Base-by-base conservation (phyloP, 2,329 filamentous ascomycete genomes). In the Cyanodermella asteris region DNA sequence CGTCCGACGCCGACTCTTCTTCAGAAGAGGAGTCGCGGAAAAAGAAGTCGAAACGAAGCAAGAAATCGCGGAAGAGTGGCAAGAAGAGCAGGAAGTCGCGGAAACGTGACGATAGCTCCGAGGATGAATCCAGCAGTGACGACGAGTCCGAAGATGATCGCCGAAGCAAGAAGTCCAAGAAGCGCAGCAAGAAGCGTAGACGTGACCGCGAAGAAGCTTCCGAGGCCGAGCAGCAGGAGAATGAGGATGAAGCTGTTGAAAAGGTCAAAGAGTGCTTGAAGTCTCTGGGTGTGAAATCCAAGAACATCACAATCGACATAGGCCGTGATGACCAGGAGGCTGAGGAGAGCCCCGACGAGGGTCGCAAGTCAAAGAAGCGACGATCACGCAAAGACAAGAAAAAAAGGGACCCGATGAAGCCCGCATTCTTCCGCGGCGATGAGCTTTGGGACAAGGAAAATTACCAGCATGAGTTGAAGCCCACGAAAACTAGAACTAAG, bases 381-480 rank as follows among this genome's bases (percentile, higher is more conserved):
- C 8, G 12, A 20, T 11, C 12, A 12, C 6, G 18, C 28, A 14
- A 3, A 13, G 11, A 50, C 36, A 54, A 51, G 34, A 53, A 51
- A 26, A 50, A 50, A 15, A 46, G 20, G 28, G 23, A 13, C 7
- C 17, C 23, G 12, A 8, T 7, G 4, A 12, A 20, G 10, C 19
- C 13, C 16, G 13, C 14, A 3, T 76, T 60, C 45, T 73, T 73
- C 45, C 57, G 70, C 18, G 65, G 75, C 2, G 70, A 75, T 45
- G 59, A 73, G 39, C 46, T 59, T 25, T 60, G 55, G 51, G 56
- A 65, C 34, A 59, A 47, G 30, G 59, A 49, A 3, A 63, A 64
- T 22, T 64, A 71, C 42, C 64, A 70, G 36, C 74, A 65, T 51
- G 71, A 70, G 40, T 56, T 72, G 18, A 67, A 61, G n/a, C 69